A percentile compares a stretch with the other conserved stretches of the same genome.
Conservation (phyloP, 2,329 filamentous ascomycete species). For the Coccinonectria pachysandricola region DNA sequence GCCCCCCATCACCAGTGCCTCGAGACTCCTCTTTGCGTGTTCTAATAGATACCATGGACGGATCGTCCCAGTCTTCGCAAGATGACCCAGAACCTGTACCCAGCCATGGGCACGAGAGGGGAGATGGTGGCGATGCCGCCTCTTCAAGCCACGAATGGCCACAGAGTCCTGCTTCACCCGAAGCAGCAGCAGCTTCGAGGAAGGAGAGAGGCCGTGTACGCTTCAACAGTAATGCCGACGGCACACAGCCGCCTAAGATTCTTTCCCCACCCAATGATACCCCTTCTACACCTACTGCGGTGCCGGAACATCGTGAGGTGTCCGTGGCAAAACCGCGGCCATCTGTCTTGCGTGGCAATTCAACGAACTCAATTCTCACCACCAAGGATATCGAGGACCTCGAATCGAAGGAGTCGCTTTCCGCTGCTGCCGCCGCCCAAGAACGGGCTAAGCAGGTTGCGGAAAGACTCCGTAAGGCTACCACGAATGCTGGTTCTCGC, state of each 20-base stretch:
- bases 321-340: slow-evolving; percentile 24
- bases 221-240: slow-evolving; percentile 36
- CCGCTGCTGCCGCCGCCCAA: slow-evolving; percentile 27
- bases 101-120: slow-evolving; percentile 6
- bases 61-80: slow-evolving; percentile 9
- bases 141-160: slow-evolving; percentile 4
- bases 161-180: slow-evolving; percentile 7
- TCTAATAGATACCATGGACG: no score
- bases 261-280: slow-evolving; percentile 6
- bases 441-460: slow-evolving; percentile 33
- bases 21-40: no score
- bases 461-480: slow-evolving; percentile 27
- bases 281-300: slow-evolving; percentile 5
- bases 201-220: slow-evolving; percentile 38
- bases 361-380: slow-evolving; percentile 27
- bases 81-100: slow-evolving; percentile 14
- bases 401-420: slow-evolving; percentile 16
- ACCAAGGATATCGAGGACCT: slow-evolving; percentile 12
- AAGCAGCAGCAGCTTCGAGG: slow-evolving; percentile 8
- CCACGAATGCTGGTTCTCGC: slow-evolving; percentile 23
- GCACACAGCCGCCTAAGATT: slow-evolving; percentile 16
- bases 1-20: no score
- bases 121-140: not conserved
- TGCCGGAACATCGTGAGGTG: slow-evolving; percentile 8
- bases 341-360: slow-evolving; percentile 33